A percentile compares a stretch with the other conserved stretches of the same genome.
Evolutionary conservation across 129 eudicot genomes (phyloP).

Genomic region (Ambrosia trifida): DNA sequence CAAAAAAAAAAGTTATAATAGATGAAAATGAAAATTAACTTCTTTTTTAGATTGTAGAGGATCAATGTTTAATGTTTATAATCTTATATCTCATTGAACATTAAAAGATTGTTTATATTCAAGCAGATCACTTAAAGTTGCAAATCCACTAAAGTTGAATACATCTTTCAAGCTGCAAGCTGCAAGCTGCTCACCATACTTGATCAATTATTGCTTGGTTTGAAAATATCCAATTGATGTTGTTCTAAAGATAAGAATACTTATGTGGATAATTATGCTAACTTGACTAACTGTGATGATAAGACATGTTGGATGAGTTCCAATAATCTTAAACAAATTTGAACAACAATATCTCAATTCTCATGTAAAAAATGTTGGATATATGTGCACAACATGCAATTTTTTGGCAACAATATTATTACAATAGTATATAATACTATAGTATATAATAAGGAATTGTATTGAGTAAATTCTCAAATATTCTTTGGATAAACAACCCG

Average conservation of each 20-base stretch:
- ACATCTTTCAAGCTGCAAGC: not conserved
- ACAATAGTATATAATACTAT: too few species aligned
- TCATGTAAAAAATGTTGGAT: too few species aligned
- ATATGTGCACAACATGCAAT: too few species aligned
- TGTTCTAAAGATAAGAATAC: not conserved
- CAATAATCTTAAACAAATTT: not conserved
- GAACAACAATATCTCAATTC: too few species aligned
- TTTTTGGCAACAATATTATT: too few species aligned
- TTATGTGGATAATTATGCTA: not conserved
- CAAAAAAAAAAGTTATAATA: too few species aligned
- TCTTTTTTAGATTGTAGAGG: too few species aligned
- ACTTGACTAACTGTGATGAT: not conserved
- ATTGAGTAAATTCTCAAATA: too few species aligned
- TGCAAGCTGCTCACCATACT: not conserved
- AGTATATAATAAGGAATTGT: too few species aligned
- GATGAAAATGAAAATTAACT: too few species aligned
- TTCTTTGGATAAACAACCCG: too few species aligned
- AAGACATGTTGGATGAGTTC: not conserved
- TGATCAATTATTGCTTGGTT: not conserved
- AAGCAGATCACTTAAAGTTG: not conserved
- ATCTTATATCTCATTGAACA: not conserved
- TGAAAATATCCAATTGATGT: not conserved
- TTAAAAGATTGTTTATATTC: not conserved
- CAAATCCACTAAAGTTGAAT: not conserved
- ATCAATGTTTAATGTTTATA: not conserved